These are phyloP conservation scores for Benincasa hispida DNA, from an alignment of 306 rosid genomes.

Conservation along the genomic window DNA sequence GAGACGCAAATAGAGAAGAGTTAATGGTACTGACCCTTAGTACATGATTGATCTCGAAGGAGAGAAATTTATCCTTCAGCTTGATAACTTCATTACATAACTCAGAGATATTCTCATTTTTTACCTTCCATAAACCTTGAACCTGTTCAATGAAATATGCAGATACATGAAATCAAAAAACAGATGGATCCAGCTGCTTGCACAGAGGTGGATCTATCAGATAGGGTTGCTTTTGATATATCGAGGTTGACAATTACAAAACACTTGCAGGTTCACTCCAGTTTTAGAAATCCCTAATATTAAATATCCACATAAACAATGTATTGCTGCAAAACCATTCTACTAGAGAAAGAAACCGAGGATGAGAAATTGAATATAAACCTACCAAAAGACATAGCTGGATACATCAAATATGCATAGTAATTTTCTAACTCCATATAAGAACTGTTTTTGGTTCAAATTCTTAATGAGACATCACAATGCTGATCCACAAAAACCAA, in stretches of 20 bases:
- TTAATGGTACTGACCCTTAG: slow-evolving; percentile 56
- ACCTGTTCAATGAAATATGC: slow-evolving; percentile 42
- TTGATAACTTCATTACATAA: slow-evolving; percentile 53
- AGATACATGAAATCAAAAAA: not conserved
- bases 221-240: not conserved
- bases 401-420: not conserved
- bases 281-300: not conserved
- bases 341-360: not conserved
- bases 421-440: not conserved
- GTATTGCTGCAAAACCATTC: not conserved
- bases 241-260: not conserved
- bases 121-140: slow-evolving; percentile 74
- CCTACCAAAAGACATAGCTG: not conserved
- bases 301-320: not conserved
- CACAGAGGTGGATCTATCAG: not conserved
- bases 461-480: not conserved
- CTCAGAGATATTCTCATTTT: slow-evolving; percentile 40
- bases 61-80: slow-evolving; percentile 55
- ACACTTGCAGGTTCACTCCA: not conserved
- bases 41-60: slow-evolving; percentile 73
- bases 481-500: not conserved
- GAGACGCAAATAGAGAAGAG: not conserved
- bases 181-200: not conserved
- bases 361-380: not conserved
- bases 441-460: not conserved